phyloP scores from a whole-genome alignment of 2,329 filamentous ascomycete genomes.

The Fusarium foetens region DNA sequence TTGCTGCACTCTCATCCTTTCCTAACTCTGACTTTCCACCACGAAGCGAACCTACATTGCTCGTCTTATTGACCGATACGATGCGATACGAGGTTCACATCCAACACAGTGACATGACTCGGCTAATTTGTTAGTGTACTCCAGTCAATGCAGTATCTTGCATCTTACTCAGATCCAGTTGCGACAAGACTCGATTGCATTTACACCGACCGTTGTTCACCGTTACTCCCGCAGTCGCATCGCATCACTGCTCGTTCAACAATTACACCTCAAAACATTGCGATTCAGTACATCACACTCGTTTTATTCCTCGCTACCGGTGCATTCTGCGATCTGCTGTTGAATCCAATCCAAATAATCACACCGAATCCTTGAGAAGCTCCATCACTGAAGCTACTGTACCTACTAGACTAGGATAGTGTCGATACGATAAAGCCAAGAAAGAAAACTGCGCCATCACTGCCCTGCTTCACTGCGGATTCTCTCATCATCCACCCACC shows the following conservation, averaged over 20 bases:
- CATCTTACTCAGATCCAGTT: slow-evolving; percentile 27
- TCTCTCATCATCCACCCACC: slow-evolving; percentile 21
- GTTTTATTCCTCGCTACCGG: not conserved
- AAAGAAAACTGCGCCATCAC: slow-evolving; percentile 19
- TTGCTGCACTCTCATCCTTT: slow-evolving; percentile 3
- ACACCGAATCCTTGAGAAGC: slow-evolving; percentile 17
- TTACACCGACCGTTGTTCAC: slow-evolving; percentile 5
- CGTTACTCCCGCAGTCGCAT: slow-evolving; percentile 29
- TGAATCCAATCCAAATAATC: slow-evolving; percentile 1
- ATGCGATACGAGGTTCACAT: slow-evolving; percentile 5
- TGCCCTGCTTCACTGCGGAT: slow-evolving; percentile 31
- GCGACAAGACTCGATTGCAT: slow-evolving; percentile 14
- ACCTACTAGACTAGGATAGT: slow-evolving; percentile 22
- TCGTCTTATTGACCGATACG: not conserved
- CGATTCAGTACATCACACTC: not conserved
- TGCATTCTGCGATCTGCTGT: not conserved
- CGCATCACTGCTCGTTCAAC: not conserved
- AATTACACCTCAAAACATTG: slow-evolving; percentile 1
- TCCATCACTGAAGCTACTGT: slow-evolving; percentile 18
- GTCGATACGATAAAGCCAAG: slow-evolving; percentile 11
- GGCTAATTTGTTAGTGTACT: slow-evolving; percentile 16
- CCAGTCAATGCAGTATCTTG: not conserved
- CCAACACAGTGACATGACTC: slow-evolving; percentile 9
- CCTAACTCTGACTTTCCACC: slow-evolving; percentile 2
- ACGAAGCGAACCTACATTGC: not conserved